Conservation (phyloP, 768 basidiomycete species). For the Porphyrellus cyaneotinctus region DNA sequence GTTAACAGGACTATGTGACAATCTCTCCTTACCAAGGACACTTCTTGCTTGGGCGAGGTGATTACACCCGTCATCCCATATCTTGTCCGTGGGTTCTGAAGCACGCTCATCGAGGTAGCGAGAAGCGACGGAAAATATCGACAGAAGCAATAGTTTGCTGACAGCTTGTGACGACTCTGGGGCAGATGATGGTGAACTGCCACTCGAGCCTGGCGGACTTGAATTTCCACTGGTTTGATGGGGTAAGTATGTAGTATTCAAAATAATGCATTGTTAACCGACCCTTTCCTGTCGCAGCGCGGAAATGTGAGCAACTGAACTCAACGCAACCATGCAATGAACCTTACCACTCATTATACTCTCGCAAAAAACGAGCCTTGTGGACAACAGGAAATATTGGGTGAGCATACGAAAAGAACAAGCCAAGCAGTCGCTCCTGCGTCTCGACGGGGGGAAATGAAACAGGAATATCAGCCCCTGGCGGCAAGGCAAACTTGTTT, state of each 20-base stretch:
- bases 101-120: constrained; percentile 55
- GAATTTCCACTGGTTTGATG: constrained; percentile 32
- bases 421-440: constrained; percentile 64
- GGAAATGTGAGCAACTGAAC: constrained; percentile 2
- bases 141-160: constrained; percentile 66
- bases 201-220: constrained; percentile 27
- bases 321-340: not conserved
- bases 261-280: not conserved
- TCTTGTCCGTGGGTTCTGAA: constrained; percentile 47
- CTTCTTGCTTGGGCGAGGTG: constrained; percentile 60
- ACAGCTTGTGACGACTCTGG: constrained; percentile 58
- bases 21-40: constrained; percentile 51
- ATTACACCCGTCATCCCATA: constrained; percentile 67
- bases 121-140: constrained; percentile 80
- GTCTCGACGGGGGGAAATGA: constrained; percentile 56
- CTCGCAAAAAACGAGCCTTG: constrained; percentile 61
- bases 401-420: constrained; percentile 83
- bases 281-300: constrained; percentile 26
- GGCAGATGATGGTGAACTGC: constrained; percentile 9
- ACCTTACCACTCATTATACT: constrained; percentile 52
- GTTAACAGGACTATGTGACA: not conserved
- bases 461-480: constrained; percentile 43
- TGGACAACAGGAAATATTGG: constrained; percentile 81
- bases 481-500: constrained; percentile 33
- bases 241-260: constrained; percentile 15